Percentiles rank a stretch among this genome's conserved stretches.
Conservation (phyloP, 139 green algal genomes). For the Bryopsis sp. region DNA sequence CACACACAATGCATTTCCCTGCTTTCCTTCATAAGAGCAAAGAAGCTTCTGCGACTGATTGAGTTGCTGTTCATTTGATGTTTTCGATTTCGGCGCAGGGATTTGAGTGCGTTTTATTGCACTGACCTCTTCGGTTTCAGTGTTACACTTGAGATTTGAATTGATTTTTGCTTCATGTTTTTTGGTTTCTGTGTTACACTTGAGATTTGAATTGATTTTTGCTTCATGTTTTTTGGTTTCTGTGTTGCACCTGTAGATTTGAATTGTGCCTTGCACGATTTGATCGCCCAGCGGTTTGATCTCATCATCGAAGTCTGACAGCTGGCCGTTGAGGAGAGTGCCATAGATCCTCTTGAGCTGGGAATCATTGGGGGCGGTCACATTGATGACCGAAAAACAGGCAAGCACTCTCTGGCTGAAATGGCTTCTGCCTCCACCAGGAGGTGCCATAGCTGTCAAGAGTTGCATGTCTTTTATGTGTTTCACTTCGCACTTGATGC, state of each 20-base stretch:
- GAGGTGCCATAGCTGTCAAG: constrained; percentile 66
- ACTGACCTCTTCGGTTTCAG: too few species aligned
- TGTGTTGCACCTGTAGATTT: constrained; percentile 38
- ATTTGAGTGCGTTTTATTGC: too few species aligned
- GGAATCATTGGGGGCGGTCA: constrained; percentile 54
- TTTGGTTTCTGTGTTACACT: too few species aligned
- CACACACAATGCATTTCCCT: too few species aligned
- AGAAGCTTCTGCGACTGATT: too few species aligned
- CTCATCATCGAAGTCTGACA: constrained; percentile 70
- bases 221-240: too few species aligned
- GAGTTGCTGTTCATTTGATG: too few species aligned
- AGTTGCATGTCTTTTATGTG: constrained; percentile 77
- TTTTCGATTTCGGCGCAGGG: too few species aligned
- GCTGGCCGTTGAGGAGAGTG: constrained; percentile 60
- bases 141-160: too few species aligned
- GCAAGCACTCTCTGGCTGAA: constrained; percentile 61
- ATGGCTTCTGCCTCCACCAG: constrained; percentile 64
- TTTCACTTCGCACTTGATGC: constrained; percentile 60
- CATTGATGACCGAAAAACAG: constrained; percentile 60
- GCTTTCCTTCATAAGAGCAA: too few species aligned
- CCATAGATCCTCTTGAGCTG: constrained; percentile 74
- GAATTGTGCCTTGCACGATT: constrained; percentile 52
- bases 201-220: too few species aligned
- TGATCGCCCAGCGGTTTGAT: constrained; percentile 54
- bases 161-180: too few species aligned